A percentile compares a stretch with the other conserved stretches of the same genome.
Evolutionary conservation across 495 filamentous ascomycete species (phyloP).

Genomic region (Hypoxylon lenormandii): DNA sequence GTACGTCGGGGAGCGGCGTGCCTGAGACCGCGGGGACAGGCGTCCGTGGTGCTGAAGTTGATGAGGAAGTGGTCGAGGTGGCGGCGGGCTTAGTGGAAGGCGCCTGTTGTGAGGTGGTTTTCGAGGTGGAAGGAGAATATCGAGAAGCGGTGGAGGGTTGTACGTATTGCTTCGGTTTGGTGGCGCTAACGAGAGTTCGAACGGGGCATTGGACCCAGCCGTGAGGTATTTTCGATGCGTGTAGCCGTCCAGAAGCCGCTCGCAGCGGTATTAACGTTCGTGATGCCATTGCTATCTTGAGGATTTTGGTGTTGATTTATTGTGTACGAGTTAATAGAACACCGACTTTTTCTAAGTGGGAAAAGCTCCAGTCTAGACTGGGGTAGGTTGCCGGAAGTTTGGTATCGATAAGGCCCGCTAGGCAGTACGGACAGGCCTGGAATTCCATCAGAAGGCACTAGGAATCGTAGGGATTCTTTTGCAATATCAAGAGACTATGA

Average conservation of each 20-base stretch:
- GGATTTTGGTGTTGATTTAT: not conserved
- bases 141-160: not conserved
- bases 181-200: conserved; percentile 31
- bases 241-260: not conserved
- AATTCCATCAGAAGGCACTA: not conserved
- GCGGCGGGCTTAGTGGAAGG: not conserved
- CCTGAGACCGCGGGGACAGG: conserved; percentile 43
- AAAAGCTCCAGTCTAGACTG: too few species aligned
- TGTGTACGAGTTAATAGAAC: not conserved
- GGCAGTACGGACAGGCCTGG: too few species aligned
- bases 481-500: not conserved
- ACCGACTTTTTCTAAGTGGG: too few species aligned
- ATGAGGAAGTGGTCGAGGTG: not conserved
- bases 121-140: conserved; percentile 5
- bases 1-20: conserved; percentile 40
- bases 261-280: conserved; percentile 30
- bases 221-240: not conserved
- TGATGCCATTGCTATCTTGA: conserved; percentile 32
- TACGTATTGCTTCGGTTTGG: conserved; percentile 29
- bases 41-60: conserved; percentile 7
- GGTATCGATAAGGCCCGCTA: too few species aligned
- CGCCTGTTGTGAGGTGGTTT: conserved; percentile 5
- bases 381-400: too few species aligned
- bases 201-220: conserved; percentile 3
- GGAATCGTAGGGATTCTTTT: not conserved